These are phyloP conservation scores for Hypoxylon sp. DNA, from an alignment of 2,329 filamentous ascomycete genomes.

Conservation along the genomic window DNA sequence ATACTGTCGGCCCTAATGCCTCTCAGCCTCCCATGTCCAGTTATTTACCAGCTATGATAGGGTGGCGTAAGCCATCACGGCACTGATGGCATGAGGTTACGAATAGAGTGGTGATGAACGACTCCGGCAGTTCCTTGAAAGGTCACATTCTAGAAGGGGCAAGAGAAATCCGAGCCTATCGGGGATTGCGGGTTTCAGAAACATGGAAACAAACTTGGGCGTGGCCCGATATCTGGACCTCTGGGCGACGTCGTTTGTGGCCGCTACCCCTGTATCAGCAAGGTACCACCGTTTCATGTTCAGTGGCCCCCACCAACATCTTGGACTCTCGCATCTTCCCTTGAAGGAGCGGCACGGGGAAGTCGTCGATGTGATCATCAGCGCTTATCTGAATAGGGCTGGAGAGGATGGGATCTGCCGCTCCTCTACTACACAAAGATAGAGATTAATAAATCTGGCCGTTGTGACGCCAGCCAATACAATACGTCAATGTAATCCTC, in stretches of 20 bases:
- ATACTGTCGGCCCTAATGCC: conserved; percentile 6
- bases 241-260: conserved; percentile 11
- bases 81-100: conserved; percentile 26
- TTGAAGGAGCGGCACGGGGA: conserved; percentile 25
- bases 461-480: conserved; percentile 7
- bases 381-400: conserved; percentile 30
- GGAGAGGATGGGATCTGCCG: conserved; percentile 23
- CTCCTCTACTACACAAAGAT: conserved; percentile 10
- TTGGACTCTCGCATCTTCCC: conserved; percentile 20
- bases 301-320: conserved; percentile 25
- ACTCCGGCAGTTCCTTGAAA: conserved; percentile 4
- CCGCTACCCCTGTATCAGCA: conserved; percentile 29
- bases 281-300: conserved; percentile 38
- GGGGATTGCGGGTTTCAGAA: conserved; percentile 34
- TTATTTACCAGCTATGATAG: conserved; percentile 1
- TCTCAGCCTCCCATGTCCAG: conserved; percentile 10
- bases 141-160: conserved; percentile 23
- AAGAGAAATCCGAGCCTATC: conserved; percentile 25
- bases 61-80: conserved; percentile 13
- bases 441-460: conserved; percentile 9
- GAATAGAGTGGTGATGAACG: conserved; percentile 14
- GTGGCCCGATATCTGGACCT: conserved; percentile 22
- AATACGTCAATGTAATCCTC: not conserved
- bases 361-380: conserved; percentile 34
- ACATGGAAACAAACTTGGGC: conserved; percentile 33